Evolutionary conservation across 495 filamentous ascomycete genomes (phyloP).

Genomic region (Copromyces sp.): DNA sequence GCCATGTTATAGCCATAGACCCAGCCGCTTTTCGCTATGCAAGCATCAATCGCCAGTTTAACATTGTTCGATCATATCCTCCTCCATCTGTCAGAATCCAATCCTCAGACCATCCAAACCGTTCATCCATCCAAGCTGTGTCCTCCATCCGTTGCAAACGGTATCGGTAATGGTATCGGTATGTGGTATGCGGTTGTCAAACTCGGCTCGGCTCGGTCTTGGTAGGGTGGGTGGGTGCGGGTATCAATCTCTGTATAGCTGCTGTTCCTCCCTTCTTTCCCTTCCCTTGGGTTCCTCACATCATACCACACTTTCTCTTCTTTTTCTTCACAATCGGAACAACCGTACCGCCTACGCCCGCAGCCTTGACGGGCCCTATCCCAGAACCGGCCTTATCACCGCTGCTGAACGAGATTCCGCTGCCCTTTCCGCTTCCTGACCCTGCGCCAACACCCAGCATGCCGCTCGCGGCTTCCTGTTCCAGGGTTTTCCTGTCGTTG

Average conservation of each 20-base stretch:
- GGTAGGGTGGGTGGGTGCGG: background rate
- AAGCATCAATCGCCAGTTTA: background rate
- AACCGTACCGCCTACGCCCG: background rate
- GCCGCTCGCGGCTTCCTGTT: slow-evolving; percentile 28
- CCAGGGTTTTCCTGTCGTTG: slow-evolving; percentile 46
- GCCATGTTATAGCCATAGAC: background rate
- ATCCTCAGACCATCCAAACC: background rate
- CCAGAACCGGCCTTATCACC: slow-evolving; percentile 20
- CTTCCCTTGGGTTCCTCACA: slow-evolving; percentile 7
- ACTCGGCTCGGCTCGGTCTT: background rate
- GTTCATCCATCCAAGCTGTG: background rate
- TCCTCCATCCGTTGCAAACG: background rate
- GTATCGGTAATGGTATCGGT: background rate
- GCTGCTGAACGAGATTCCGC: slow-evolving; percentile 14
- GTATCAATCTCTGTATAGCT: background rate
- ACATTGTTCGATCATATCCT: background rate
- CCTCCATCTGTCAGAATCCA: background rate
- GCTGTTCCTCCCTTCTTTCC: slow-evolving; percentile 1
- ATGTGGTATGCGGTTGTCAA: background rate
- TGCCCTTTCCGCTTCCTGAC: slow-evolving; percentile 9
- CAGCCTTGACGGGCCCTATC: slow-evolving; percentile 12
- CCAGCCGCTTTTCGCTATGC: background rate
- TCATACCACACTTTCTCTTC: slow-evolving; percentile 44
- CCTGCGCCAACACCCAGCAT: slow-evolving; percentile 4
- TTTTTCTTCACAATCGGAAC: slow-evolving; percentile 35